phyloP scores from a whole-genome alignment of 176 grass and related monocot genomes.

The Hyparrhenia diplandra region DNA sequence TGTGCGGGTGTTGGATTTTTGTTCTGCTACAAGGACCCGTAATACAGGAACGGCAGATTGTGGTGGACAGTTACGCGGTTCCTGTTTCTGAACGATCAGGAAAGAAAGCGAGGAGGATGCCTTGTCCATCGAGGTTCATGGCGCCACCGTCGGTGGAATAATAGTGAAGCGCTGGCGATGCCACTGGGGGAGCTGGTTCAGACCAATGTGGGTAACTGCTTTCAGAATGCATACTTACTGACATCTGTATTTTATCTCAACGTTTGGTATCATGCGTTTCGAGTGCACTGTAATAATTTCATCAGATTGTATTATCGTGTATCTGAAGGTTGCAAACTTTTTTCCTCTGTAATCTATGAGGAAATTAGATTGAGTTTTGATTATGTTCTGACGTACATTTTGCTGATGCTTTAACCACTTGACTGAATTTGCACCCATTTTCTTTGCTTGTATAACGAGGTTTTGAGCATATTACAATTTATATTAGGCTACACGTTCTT shows the following conservation, averaged over 20 bases:
- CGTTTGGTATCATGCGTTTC: background rate
- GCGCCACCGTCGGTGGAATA: conserved; percentile 8
- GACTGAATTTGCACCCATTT: background rate
- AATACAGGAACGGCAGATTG: conserved; percentile 38
- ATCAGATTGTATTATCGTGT: too few relatives aligned
- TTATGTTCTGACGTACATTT: background rate
- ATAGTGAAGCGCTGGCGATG: conserved; percentile 23
- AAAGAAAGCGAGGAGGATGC: conserved; percentile 13
- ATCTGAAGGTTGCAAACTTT: background rate
- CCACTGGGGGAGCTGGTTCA: background rate
- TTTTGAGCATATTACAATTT: background rate
- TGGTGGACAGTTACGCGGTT: conserved; percentile 32
- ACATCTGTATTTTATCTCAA: background rate
- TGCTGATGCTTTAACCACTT: background rate
- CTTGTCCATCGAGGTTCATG: conserved; percentile 19
- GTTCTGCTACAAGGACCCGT: conserved; percentile 39
- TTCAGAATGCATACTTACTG: background rate
- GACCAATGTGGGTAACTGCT: conserved; percentile 29
- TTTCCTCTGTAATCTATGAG: background rate
- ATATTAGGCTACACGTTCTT: background rate
- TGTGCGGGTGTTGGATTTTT: conserved; percentile 43
- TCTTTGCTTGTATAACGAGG: background rate
- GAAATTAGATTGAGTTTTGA: background rate
- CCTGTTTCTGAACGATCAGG: conserved; percentile 46
- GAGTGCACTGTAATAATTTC: background rate